Percentiles rank a stretch among this genome's conserved stretches.
phyloP scores from a whole-genome alignment of 2,329 filamentous ascomycete species.

The Fusarium euwallaceae region DNA sequence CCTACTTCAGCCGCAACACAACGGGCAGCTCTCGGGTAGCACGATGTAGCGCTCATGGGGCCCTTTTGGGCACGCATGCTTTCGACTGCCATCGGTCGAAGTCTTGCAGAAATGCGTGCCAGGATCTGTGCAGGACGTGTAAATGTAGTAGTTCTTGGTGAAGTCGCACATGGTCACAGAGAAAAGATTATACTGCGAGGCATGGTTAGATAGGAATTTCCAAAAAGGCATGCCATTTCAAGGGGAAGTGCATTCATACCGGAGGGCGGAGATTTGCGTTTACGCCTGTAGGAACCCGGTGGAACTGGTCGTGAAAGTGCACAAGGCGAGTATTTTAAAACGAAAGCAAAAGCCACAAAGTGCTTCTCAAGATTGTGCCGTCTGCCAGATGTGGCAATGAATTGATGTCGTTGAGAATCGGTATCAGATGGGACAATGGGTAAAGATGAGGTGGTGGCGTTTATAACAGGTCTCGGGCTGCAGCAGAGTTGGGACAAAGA shows the following conservation, averaged over 20 bases:
- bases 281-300: background rate
- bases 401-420: background rate
- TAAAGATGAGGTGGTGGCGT: slow-evolving; percentile 20
- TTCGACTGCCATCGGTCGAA: slow-evolving; percentile 73
- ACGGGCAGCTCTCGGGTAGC: slow-evolving; percentile 70
- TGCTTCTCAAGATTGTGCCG: slow-evolving; percentile 9
- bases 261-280: background rate
- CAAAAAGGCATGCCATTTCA: background rate
- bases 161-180: slow-evolving; percentile 69
- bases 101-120: slow-evolving; percentile 79
- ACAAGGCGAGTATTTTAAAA: background rate
- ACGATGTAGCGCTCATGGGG: slow-evolving; percentile 83
- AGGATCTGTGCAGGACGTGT: slow-evolving; percentile 77
- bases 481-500: slow-evolving; percentile 11
- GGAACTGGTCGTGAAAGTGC: background rate
- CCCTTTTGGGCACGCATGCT: slow-evolving; percentile 70
- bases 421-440: slow-evolving; percentile 14
- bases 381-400: slow-evolving; percentile 2
- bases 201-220: background rate
- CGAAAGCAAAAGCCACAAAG: background rate
- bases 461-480: slow-evolving; percentile 20
- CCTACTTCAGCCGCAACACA: slow-evolving; percentile 56
- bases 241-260: slow-evolving; percentile 8
- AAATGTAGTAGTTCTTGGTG: slow-evolving; percentile 83
- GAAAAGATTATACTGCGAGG: background rate